Evolutionary conservation across 306 rosid genomes (phyloP), one percentile per base, ranked within the genome.

Genomic region (Hippophae gyantsensis): DNA sequence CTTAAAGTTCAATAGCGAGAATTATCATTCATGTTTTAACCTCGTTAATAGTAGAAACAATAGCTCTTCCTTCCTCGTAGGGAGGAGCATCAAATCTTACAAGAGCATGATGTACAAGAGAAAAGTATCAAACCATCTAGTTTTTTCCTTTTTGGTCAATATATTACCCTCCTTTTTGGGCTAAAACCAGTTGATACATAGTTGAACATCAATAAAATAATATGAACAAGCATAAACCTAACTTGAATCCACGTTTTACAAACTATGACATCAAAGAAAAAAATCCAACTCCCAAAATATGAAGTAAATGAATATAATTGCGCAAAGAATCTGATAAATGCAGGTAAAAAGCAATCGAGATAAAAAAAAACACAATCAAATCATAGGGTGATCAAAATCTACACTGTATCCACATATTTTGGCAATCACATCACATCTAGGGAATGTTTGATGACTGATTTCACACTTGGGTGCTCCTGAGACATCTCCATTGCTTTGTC

Each of bases 381-480:
- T 74, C 13, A 53, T 52, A 43, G 70, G 53, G 74, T 70, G 52
- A 64, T 50, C 52, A 54, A 56, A 70, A 56, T 66, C 61, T 72
- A 66, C 48, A 57, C 45, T 62, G 65, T 49, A 62, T 71, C 38
- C 63, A 67, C 74, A 68, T 42, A 56, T 47, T 63, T 60, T 72
- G 53, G 74, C 67, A 12, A 58, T 54, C 38, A 32, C 38, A 32
- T 32, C 3, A 32, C 38, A 32, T 32, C 4, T 32, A 32, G 38
- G 38, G 50, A 59, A 71, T 70, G 67, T 64, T 57, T 42, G 72
- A 66, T 66, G 64, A 56, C 60, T 49, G 54, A 52, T 60, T 57
- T 63, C 69, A 78, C 67, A 93, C 58, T 82, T 92, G 95, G 23
- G 93, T 71, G 50, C 84, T 88, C 32, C 90, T 71, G 57, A 93